Evolutionary conservation across 2,329 filamentous ascomycete species (phyloP).

Genomic region (Aspergillus phoenicis): DNA sequence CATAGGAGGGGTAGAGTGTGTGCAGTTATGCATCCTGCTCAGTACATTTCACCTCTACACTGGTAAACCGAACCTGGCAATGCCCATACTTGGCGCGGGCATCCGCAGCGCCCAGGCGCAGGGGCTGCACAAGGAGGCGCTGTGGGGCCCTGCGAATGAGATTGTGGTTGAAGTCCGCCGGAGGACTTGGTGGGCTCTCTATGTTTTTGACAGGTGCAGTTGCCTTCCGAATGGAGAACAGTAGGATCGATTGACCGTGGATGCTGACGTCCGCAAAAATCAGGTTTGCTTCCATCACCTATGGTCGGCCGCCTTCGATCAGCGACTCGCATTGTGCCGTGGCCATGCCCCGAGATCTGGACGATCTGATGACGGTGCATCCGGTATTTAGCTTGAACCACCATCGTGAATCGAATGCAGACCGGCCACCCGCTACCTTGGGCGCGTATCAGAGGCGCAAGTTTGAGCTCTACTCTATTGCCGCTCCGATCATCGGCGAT

Average conservation of each 20-base stretch:
- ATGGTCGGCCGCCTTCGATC: background rate
- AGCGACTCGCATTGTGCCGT: background rate
- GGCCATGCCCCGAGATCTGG: background rate
- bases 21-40: background rate
- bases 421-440: background rate
- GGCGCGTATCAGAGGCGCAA: background rate
- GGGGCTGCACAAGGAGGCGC: background rate
- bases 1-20: background rate
- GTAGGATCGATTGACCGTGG: background rate
- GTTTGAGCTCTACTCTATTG: background rate
- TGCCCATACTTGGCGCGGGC: background rate
- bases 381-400: background rate
- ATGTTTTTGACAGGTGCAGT: background rate
- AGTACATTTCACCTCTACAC: background rate
- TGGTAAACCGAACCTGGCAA: background rate
- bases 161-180: background rate
- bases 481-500: background rate
- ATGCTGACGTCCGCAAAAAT: background rate
- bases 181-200: background rate
- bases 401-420: background rate
- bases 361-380: background rate
- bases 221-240: background rate
- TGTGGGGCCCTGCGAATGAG: background rate
- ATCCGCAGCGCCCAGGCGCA: background rate
- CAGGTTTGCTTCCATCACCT: background rate